Percentiles rank a stretch among this genome's conserved stretches.
Conservation (phyloP, 1,139 yeast species). For the Yamadazyma kanchanaburiensis region DNA sequence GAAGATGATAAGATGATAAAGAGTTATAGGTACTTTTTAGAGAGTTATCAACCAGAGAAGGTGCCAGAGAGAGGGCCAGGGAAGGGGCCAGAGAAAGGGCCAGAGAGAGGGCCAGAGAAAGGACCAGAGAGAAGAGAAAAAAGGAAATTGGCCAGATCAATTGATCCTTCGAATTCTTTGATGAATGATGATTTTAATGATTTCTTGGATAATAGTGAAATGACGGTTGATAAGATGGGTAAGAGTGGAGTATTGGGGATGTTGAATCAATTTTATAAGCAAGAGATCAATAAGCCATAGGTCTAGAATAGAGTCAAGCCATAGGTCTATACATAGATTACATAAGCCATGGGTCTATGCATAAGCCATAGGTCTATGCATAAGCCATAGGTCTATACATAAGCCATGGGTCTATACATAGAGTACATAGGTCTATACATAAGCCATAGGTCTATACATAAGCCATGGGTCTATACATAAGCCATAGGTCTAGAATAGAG, state of each 20-base stretch:
- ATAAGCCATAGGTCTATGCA: no score
- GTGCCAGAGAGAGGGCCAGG: not conserved
- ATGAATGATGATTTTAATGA: constrained; percentile 30
- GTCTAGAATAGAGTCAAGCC: no score
- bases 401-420: no score
- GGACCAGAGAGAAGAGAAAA: not conserved
- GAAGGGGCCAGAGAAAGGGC: no score
- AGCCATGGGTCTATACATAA: no score
- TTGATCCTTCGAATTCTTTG: constrained; percentile 7
- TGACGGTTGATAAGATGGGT: constrained; percentile 19
- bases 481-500: no score
- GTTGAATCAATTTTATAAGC: constrained; percentile 78
- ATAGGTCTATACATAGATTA: no score
- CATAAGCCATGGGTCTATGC: no score
- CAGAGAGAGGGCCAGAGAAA: no score
- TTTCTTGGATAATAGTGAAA: constrained; percentile 27
- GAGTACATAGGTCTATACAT: no score
- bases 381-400: no score
- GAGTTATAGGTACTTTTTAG: constrained; percentile 82
- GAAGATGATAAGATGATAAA: constrained; percentile 90
- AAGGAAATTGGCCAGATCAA: constrained; percentile 8
- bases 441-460: no score
- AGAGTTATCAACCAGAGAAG: constrained; percentile 54
- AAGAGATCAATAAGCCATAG: constrained; percentile 29
- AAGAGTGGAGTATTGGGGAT: constrained; percentile 76